Evolutionary conservation across 2,329 filamentous ascomycete species (phyloP).

Genomic region (Penicillium psychrosexuale): DNA sequence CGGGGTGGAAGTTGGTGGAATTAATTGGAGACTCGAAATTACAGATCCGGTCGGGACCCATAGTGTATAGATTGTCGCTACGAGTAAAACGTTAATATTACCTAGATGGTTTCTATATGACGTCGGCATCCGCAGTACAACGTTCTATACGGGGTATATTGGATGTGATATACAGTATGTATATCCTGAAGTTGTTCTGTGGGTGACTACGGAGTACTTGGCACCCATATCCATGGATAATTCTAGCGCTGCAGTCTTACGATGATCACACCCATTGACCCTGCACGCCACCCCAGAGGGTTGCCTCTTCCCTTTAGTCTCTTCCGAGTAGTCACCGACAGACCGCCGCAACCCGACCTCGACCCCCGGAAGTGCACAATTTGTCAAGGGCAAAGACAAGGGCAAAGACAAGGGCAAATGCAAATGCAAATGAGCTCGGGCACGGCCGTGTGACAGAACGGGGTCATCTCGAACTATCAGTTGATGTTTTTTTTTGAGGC

Average conservation of each 20-base stretch:
- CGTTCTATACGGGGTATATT: background rate
- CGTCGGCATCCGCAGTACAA: background rate
- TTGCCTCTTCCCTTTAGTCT: constrained; percentile 1
- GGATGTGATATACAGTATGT: background rate
- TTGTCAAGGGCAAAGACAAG: background rate
- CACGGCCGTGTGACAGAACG: constrained; percentile 4
- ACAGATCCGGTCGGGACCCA: background rate
- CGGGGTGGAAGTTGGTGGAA: background rate
- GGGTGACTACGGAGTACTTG: background rate
- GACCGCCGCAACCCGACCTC: background rate
- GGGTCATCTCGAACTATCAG: constrained; percentile 6
- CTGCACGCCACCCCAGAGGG: constrained; percentile 1
- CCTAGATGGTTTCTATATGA: background rate
- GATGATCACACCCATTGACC: background rate
- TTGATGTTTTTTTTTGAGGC: constrained; percentile 5
- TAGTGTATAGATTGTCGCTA: background rate
- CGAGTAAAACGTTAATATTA: background rate
- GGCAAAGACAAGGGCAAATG: background rate
- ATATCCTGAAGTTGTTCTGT: background rate
- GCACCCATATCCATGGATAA: constrained; percentile 4
- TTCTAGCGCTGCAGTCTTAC: background rate
- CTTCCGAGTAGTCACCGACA: background rate
- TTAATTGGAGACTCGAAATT: background rate
- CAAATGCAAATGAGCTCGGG: constrained; percentile 1
- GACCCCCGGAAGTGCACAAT: background rate